Base-by-base conservation (phyloP, 129 eudicot species). In the Flaveria linearis region DNA sequence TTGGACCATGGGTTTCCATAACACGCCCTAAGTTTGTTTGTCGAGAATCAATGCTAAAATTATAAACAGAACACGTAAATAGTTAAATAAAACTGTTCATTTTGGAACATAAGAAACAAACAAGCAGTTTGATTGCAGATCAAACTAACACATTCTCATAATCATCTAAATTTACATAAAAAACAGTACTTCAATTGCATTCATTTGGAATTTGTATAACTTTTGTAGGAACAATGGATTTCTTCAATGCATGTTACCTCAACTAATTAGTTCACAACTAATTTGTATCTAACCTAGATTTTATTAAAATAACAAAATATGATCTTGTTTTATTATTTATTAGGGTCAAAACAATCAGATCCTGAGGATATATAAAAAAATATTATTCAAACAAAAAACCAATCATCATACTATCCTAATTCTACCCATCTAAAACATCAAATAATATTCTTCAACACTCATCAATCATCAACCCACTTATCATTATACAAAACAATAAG, bases 1-100 rank as follows among this genome's bases (percentile, higher is more conserved):
- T 84, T 30, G 90, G 84, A 74, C 98, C 89, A 82, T 93, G 91
- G 69, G 84, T 63, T 80, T 93, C 96, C 98, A 91, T 85, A 9
- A 93, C 49, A 5, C 83, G 83, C 25, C 98, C 97, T 85, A 93
- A 73, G 83, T 93, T 91, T 33, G 97, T 77, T 58, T 25, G n/a
- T 53, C 52, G 83, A 20, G 91, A 76, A 76, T 87, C 83, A 17
- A 78, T 13, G 57, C 97, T 93, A 86, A 42, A 53, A 30, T 30
- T 60, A 83, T 49, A 56, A 75, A 47, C 30, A 73, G 41, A 47
- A 71, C 15, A 18, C 20, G 26, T 4, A 58, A 57, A 23, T 69
- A 50, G 45, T 69, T 8, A 51, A 41, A 53, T 56, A 36, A 23
- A 43, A 62, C 36, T 39, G 26, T 47, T 28, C 4, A 8, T 64